A percentile compares a stretch with the other conserved stretches of the same genome.
Conservation (phyloP, 495 filamentous ascomycete genomes). For the Daldinia concentrica region DNA sequence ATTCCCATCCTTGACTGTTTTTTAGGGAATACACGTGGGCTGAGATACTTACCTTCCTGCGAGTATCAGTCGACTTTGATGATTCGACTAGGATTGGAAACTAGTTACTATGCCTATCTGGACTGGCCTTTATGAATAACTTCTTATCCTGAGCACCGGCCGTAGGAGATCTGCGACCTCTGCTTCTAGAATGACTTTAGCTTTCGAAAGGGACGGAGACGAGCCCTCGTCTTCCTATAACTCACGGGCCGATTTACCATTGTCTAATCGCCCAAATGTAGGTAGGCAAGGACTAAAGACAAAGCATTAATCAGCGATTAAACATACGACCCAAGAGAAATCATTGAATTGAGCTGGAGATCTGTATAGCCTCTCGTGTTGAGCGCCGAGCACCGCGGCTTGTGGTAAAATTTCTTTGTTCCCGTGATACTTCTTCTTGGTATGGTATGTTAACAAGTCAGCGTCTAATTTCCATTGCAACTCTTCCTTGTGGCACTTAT, state of each 20-base stretch:
- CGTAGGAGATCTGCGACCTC: constrained; percentile 36
- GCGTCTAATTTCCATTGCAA: not conserved
- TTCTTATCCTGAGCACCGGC: constrained; percentile 25
- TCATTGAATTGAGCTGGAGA: not conserved
- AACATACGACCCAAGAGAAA: constrained; percentile 30
- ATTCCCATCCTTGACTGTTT: constrained; percentile 18
- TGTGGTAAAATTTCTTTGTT: constrained; percentile 10
- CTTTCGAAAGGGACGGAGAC: not conserved
- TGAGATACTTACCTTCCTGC: constrained; percentile 11
- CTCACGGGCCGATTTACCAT: constrained; percentile 31
- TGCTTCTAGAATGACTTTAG: constrained; percentile 15
- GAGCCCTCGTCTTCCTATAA: not conserved
- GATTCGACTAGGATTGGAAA: constrained; percentile 17
- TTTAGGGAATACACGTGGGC: constrained; percentile 17
- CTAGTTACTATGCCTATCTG: not conserved
- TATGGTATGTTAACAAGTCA: constrained; percentile 7
- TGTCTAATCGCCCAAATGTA: constrained; percentile 8
- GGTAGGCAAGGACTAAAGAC: constrained; percentile 11
- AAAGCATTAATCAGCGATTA: constrained; percentile 5
- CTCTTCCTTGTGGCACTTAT: not conserved
- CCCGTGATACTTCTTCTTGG: constrained; percentile 13
- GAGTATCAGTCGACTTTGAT: constrained; percentile 36
- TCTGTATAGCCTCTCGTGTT: not conserved
- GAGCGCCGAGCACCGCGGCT: constrained; percentile 5
- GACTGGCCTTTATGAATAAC: constrained; percentile 36